These are phyloP conservation scores for Nemania diffusa DNA, from an alignment of 2,329 filamentous ascomycete species.

Conservation along the genomic window DNA sequence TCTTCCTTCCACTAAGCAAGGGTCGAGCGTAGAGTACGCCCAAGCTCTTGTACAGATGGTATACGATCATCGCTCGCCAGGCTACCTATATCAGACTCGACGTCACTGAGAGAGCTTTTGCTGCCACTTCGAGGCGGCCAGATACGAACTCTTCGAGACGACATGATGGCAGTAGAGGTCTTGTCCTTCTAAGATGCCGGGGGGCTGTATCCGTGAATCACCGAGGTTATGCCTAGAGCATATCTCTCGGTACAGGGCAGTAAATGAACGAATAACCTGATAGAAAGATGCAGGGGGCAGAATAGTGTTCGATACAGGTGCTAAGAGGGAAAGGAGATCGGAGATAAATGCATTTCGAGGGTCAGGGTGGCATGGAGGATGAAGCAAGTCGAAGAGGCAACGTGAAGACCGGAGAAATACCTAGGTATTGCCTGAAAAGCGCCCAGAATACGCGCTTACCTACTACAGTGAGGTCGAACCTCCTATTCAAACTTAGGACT, in stretches of 20 bases:
- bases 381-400: neutral
- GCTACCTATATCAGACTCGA: slow-evolving; percentile 28
- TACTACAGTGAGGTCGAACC: neutral
- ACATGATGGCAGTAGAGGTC: slow-evolving; percentile 6
- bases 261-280: neutral
- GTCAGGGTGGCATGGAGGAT: neutral
- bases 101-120: slow-evolving; percentile 17
- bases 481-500: neutral
- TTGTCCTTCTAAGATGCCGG: neutral
- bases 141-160: slow-evolving; percentile 16
- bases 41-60: slow-evolving; percentile 39
- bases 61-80: slow-evolving; percentile 32
- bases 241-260: neutral
- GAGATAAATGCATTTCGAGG: neutral
- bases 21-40: slow-evolving; percentile 42
- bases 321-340: neutral
- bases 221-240: neutral
- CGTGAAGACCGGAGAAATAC: neutral
- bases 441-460: neutral
- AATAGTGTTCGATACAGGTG: slow-evolving; percentile 1
- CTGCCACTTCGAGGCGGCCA: slow-evolving; percentile 16
- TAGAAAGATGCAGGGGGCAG: neutral
- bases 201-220: neutral
- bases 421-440: too few relatives aligned
- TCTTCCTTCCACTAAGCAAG: slow-evolving; percentile 53